Evolutionary conservation across 352 stramenopile species (phyloP), one percentile per base, ranked within the genome.

Genomic region (Phytophthora meadii): DNA sequence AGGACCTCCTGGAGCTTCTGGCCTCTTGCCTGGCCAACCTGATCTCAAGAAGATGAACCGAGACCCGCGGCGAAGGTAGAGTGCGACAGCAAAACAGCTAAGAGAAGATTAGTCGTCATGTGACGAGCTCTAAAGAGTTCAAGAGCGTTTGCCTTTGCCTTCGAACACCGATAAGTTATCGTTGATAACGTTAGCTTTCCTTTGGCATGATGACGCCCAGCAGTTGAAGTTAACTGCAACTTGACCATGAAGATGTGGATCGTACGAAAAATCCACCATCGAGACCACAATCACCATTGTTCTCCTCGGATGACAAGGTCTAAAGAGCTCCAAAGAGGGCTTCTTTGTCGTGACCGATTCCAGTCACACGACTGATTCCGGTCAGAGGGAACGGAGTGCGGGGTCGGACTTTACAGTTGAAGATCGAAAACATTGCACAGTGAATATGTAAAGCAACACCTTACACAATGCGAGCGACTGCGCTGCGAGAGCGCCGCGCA

Each of bases 21-120:
- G 57, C 17, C 24, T 69, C 1, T 19, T 73, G 14, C 52, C 54
- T 34, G 53, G 37, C 11, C 70, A 77, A 17, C 42, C 70, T 3
- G 65, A 77, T 41, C 32, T 58, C 8, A 77, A 74, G 60, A 77
- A 72, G 46, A 19, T 64, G 24, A 72, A 22, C 22, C 65, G 65
- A 54, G 70, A 77, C 45, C 70, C 70, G 11, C 41, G 70, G 41
- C 65, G 65, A 30, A 62, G 70, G 37, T 74, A 65, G 52, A 65
- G 14, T 55, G 45, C 40, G 40, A 40, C 24, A 9, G 36, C 34
- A 15, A 37, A 14, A 49, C 50, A 41, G 22, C 36, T 40, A 49
- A 19, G 22, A 28, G 39, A 36, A 19, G 10, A 41, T 36, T 24
- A 34, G 10, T 53, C 22, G 59, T 56, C 36, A 24, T 40, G 17